These are phyloP conservation scores for Amanita inopinata DNA, from an alignment of 768 basidiomycete species.

Conservation along the genomic window DNA sequence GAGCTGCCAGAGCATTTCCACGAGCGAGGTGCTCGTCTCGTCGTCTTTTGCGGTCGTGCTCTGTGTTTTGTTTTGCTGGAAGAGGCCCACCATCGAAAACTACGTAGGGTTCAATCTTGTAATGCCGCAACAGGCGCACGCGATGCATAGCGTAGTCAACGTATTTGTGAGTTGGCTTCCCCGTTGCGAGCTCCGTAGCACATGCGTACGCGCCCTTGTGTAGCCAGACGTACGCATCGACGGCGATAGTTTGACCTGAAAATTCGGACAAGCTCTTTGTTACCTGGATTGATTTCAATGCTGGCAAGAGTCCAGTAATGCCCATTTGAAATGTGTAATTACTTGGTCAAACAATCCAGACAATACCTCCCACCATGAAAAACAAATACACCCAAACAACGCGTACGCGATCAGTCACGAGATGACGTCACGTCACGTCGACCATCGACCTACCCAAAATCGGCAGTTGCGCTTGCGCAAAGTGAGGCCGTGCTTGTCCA, in stretches of 20 bases:
- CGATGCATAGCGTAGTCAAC: constrained; percentile 95
- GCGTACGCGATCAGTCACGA: constrained; percentile 10
- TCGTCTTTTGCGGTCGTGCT: constrained; percentile 64
- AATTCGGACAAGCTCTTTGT: constrained; percentile 74
- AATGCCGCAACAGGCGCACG: constrained; percentile 75
- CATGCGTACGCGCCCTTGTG: constrained; percentile 86
- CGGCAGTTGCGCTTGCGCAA: constrained; percentile 49
- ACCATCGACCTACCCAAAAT: constrained; percentile 57
- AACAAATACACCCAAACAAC: constrained; percentile 9
- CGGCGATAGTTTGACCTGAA: constrained; percentile 74
- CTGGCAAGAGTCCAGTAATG: constrained; percentile 80
- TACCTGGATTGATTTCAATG: constrained; percentile 84
- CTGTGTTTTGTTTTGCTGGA: constrained; percentile 89
- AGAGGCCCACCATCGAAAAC: constrained; percentile 97
- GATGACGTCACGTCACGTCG: constrained; percentile 8
- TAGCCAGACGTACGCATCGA: constrained; percentile 95
- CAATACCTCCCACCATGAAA: neutral
- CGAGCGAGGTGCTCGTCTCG: constrained; percentile 70
- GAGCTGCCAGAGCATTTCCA: constrained; percentile 62
- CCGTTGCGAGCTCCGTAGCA: constrained; percentile 82
- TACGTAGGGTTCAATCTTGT: constrained; percentile 79
- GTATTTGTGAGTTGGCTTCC: constrained; percentile 82
- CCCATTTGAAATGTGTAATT: constrained; percentile 49
- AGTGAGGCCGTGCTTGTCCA: constrained; percentile 37
- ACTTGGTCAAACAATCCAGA: neutral